Conservation (phyloP, 495 filamentous ascomycete genomes). For the Astrothelium subdiscretum region DNA sequence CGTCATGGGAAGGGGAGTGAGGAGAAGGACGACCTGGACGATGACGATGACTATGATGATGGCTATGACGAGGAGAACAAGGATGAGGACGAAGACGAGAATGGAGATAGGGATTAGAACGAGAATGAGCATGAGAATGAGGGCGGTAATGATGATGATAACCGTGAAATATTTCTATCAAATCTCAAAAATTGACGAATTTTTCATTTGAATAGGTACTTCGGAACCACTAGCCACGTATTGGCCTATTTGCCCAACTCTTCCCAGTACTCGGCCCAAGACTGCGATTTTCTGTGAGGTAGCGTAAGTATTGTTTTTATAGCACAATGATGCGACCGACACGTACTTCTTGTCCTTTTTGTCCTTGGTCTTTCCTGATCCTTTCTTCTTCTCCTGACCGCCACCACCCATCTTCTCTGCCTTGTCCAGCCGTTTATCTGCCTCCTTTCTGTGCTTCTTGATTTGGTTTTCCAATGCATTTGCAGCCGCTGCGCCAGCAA, state of each 20-base stretch:
- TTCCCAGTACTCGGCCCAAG: background rate
- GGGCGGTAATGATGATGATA: too few species aligned
- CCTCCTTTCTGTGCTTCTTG: background rate
- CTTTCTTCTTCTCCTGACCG: background rate
- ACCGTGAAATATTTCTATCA: too few species aligned
- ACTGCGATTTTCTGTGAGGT: background rate
- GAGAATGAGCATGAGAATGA: too few species aligned
- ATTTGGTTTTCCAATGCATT: conserved; percentile 1
- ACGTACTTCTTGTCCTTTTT: background rate
- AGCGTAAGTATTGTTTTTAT: background rate
- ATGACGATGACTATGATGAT: too few species aligned
- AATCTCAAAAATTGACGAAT: too few species aligned
- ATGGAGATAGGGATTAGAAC: too few species aligned
- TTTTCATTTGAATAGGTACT: too few species aligned
- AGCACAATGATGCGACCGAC: background rate
- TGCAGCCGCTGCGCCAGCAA: background rate
- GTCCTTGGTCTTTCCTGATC: background rate
- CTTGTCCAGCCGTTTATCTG: background rate
- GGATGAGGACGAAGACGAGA: too few species aligned
- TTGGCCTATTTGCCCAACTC: background rate
- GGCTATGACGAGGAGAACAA: too few species aligned
- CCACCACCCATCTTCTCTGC: background rate
- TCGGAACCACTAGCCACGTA: too few species aligned
- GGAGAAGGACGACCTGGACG: too few species aligned
- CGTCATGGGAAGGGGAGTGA: too few species aligned